Conservation (phyloP, 78 protist species). For the Monocercomonoides exilis region DNA sequence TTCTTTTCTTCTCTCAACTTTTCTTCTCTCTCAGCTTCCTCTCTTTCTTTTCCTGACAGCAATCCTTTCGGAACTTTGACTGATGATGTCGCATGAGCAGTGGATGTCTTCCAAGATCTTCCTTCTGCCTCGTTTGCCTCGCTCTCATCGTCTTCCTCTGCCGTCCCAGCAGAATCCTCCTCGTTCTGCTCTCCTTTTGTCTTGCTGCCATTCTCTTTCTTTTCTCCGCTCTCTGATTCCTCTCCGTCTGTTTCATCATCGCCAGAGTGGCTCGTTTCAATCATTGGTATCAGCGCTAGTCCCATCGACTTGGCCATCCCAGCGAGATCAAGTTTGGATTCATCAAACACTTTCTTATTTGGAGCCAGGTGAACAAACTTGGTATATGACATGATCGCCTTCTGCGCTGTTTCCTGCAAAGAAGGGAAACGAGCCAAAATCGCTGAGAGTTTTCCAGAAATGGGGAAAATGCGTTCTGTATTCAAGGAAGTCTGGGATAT, state of each 20-base stretch:
- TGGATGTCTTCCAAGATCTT: too few relatives aligned
- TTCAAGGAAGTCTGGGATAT: neutral
- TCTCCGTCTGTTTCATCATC: neutral
- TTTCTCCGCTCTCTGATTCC: neutral
- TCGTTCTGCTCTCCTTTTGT: neutral
- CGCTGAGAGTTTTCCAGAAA: slow-evolving; percentile 17
- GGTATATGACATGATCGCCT: slow-evolving; percentile 50
- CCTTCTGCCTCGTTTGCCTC: too few relatives aligned
- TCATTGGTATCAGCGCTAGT: neutral
- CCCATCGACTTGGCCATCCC: neutral
- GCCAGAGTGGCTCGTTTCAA: too few relatives aligned
- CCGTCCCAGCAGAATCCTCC: neutral
- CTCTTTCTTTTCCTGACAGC: too few relatives aligned
- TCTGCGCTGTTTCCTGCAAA: slow-evolving; percentile 48
- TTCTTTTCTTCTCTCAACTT: too few relatives aligned
- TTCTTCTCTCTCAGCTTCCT: too few relatives aligned
- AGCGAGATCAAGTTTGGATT: neutral
- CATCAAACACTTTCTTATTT: neutral
- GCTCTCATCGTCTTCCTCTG: neutral
- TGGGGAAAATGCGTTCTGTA: slow-evolving; percentile 1
- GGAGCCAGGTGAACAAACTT: slow-evolving; percentile 42
- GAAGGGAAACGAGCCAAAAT: neutral
- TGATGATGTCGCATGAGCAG: too few relatives aligned
- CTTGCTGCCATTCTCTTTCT: neutral
- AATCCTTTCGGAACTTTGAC: too few relatives aligned